Percentiles rank a stretch among this genome's conserved stretches.
Evolutionary conservation across 2,329 filamentous ascomycete genomes (phyloP).

Genomic region (Dissoconium aciculare): DNA sequence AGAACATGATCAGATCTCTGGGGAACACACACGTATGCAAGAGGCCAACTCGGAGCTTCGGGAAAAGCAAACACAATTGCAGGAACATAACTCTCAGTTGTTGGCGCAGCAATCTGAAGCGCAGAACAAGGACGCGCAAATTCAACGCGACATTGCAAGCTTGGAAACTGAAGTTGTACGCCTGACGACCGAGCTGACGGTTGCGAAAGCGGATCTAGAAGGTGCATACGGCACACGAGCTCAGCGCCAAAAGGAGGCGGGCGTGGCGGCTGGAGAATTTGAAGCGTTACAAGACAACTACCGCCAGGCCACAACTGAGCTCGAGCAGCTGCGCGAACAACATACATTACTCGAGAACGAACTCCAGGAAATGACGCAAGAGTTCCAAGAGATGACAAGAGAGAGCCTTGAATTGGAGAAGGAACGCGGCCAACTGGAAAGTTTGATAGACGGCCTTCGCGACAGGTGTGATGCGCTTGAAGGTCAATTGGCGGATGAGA

Average conservation of each 20-base stretch:
- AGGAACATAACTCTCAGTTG: too few species aligned
- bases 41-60: too few species aligned
- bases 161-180: constrained; percentile 51
- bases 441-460: constrained; percentile 46
- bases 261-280: constrained; percentile 40
- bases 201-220: constrained; percentile 79
- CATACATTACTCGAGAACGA: constrained; percentile 45
- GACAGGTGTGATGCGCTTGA: constrained; percentile 51
- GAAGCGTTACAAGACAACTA: too few species aligned
- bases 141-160: constrained; percentile 21
- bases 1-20: constrained; percentile 21
- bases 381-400: constrained; percentile 57
- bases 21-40: too few species aligned
- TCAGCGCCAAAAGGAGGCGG: constrained; percentile 51
- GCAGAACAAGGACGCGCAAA: constrained; percentile 15
- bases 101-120: constrained; percentile 8
- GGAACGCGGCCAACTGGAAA: constrained; percentile 50
- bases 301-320: constrained; percentile 22
- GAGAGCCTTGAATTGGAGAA: constrained; percentile 57
- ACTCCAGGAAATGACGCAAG: constrained; percentile 50
- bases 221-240: constrained; percentile 75
- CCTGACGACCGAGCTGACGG: constrained; percentile 66
- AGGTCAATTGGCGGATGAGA: constrained; percentile 50
- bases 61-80: too few species aligned
- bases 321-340: constrained; percentile 29